Base-by-base conservation (phyloP, 140 eudicot genomes). In the Flaveria floridana region DNA sequence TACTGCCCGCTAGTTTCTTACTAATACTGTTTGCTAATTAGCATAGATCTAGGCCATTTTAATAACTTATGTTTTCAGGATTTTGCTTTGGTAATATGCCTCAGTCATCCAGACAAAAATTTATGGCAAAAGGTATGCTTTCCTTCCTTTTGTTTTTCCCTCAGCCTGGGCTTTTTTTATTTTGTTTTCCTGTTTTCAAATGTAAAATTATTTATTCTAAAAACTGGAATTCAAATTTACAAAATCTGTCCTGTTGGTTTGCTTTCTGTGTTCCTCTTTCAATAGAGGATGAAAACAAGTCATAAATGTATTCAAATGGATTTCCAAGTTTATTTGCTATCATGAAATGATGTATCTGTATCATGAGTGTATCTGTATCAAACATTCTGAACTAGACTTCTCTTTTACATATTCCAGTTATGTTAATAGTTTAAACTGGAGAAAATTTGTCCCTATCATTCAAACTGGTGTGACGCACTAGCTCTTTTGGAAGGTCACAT, bases 71-170 rank as follows among this genome's bases (percentile, higher is more conserved):
- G 71, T 76, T 88, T 85, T 76, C 99, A 94, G 99, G 99, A 79
- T 73, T 82, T 82, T 83, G 88, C 75, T 86, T 71, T 82, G 91
- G 90, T 78, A 85, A 80, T 79, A 79, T 82, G 70, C 81, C 96
- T 85, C 85, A 82, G 82, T 86, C 96, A 21, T 73, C 97, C 83
- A 81, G 79, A 82, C 88, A 90, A 78, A 88, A 81, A 80, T 70
- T 86, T 88, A 86, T 84, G 83, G 88, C 91, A 59, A 94, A 94
- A 90, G 99, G 99, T 94, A 90, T 88, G 91, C 77, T 74, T 78
- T 56, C 30, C 59, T 50, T 26, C 75, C 62, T 65, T 9, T 7
- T 7, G 51, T 57, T 67, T 81, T 23, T 47, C 20, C 21, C 28
- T 51, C 9, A 34, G 48, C 25, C 25, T 64, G 70, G 13, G 11